Evolutionary conservation across 2,329 filamentous ascomycete species (phyloP).

Genomic region (Decorospora gaudefroyi): DNA sequence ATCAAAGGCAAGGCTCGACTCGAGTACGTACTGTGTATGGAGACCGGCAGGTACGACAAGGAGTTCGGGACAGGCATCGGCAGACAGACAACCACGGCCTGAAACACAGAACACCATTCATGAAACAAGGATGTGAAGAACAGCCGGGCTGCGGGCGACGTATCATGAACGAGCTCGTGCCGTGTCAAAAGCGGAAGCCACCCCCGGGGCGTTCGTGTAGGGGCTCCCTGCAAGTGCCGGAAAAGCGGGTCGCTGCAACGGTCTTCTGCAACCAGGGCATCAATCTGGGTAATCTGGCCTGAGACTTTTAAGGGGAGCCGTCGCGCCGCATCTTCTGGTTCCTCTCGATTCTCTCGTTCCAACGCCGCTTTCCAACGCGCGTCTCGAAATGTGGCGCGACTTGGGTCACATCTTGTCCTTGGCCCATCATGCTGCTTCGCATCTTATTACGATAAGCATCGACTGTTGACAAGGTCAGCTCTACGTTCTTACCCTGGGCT

Average conservation of each 20-base stretch:
- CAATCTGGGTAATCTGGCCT: conserved; percentile 26
- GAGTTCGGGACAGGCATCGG: conserved; percentile 8
- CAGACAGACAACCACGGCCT: conserved; percentile 18
- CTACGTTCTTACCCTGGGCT: not conserved
- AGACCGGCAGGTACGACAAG: conserved; percentile 6
- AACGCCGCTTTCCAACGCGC: conserved; percentile 75
- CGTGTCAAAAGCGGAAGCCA: conserved; percentile 33
- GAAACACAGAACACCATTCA: conserved; percentile 30
- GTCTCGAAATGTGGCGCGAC: conserved; percentile 88
- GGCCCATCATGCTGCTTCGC: conserved; percentile 75
- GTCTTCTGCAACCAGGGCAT: conserved; percentile 34
- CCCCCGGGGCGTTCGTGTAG: conserved; percentile 41
- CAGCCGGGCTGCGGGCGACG: conserved; percentile 22
- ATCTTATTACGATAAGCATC: conserved; percentile 95
- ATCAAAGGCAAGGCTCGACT: conserved; percentile 16
- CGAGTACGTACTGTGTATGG: not conserved
- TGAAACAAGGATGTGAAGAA: conserved; percentile 30
- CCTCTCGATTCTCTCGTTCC: conserved; percentile 55
- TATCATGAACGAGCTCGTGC: conserved; percentile 29
- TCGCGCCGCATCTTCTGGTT: conserved; percentile 48
- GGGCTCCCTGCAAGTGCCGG: conserved; percentile 42
- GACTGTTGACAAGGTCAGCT: conserved; percentile 60
- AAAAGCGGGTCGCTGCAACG: conserved; percentile 40
- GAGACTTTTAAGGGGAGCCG: conserved; percentile 44
- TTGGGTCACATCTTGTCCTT: conserved; percentile 73